A percentile compares a stretch with the other conserved stretches of the same genome.
Conservation (phyloP, 129 eudicot genomes). For the sunflower (Helianthus annuus) region HanXRQr2.0-SUNRISE NC_035436.2:190590187-190590686, state of each 20-base stretch:
- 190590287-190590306: background rate
- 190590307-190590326: background rate
- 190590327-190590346: constrained; percentile 40
- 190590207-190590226: no score
- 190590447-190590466: constrained; percentile 96
- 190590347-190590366: constrained; percentile 61
- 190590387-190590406: constrained; percentile 60
- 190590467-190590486: constrained; percentile 90
- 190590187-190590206: no score
- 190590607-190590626: constrained; percentile 21
- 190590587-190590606: constrained; percentile 93
- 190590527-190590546: constrained; percentile 76
- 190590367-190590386: constrained; percentile 79
- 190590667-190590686: constrained; percentile 1
- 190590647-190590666: background rate
- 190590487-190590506: constrained; percentile 62
- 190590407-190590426: constrained; percentile 69
- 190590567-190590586: constrained; percentile 83
- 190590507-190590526: constrained; percentile 97
- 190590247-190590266: no score
- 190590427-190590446: constrained; percentile 86
- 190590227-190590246: no score
- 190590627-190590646: background rate
- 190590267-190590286: background rate
- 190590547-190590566: constrained; percentile 78